Percentiles rank a stretch among this genome's conserved stretches.
Evolutionary conservation across 257 asterid species (phyloP).

Genomic region (Henckelia pumila): DNA sequence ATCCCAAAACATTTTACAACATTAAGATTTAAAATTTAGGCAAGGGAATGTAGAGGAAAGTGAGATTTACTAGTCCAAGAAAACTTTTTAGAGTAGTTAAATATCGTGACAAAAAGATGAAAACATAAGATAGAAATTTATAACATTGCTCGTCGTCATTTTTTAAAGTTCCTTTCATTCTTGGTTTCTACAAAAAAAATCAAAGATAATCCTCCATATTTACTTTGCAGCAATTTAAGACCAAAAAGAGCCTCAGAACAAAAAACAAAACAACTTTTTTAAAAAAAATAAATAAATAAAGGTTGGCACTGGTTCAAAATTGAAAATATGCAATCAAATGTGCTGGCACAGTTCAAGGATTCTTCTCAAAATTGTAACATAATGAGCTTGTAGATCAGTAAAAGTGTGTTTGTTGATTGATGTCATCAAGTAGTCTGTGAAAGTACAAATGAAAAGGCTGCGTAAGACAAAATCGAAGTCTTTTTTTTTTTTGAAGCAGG

Average conservation of each 20-base stretch:
- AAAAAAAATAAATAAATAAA: neutral
- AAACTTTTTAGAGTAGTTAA: neutral
- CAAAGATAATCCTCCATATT: neutral
- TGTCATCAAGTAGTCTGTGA: neutral
- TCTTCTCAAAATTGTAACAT: neutral
- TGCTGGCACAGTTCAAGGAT: conserved; percentile 1
- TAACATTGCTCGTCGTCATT: neutral
- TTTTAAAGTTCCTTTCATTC: neutral
- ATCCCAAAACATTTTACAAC: neutral
- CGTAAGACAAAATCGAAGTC: neutral
- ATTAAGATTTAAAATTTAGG: conserved; percentile 1
- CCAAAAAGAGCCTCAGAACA: neutral
- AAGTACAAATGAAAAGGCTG: neutral
- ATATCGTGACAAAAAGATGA: neutral
- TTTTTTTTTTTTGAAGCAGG: conserved; percentile 6
- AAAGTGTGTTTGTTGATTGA: conserved; percentile 10
- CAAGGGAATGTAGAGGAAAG: neutral
- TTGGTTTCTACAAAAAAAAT: neutral
- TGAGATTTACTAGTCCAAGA: neutral
- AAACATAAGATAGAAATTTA: neutral
- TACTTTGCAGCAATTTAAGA: neutral
- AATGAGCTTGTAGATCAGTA: neutral
- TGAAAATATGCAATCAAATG: neutral
- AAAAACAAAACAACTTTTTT: conserved; percentile 6
- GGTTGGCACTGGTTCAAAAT: neutral